Base-by-base conservation (phyloP, 331 rosid species). In the Dryas integrifolia region DNA sequence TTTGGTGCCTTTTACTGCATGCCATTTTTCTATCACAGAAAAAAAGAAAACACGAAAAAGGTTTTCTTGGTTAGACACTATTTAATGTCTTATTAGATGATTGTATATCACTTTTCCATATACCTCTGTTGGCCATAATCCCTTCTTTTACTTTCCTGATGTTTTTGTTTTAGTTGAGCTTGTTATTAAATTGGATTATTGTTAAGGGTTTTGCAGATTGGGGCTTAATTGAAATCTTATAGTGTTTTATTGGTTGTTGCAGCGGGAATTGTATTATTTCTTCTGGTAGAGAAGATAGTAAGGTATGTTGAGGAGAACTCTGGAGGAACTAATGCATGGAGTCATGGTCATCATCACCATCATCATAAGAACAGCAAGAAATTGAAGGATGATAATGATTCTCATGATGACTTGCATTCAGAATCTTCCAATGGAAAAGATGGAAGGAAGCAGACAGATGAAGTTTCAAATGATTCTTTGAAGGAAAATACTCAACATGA, bases 201-300 rank as follows among this genome's bases (percentile, higher is more conserved):
- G 62, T 57, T 57, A 57, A 57, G 40, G 62, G 21, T 7, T 39
- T 64, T 43, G n/a, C 30, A 21, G 35, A 69, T 75, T 43, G 69
- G 77, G 73, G 50, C 71, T 21, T 13, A 51, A 30, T 65, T 77
- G 77, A 49, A 62, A 70, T 67, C 61, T 80, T 73, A 57, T 40
- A 13, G 40, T 40, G 59, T 58, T 76, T n/a, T 55, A 48, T 52
- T 57, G 66, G 52, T 72, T 80, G 64, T 79, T 82, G 82, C 91
- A 94, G 98, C 88, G 82, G 98, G 98, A 74, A 91, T 94, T 77
- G 92, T 89, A 65, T 80, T 94, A 47, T 94, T 94, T 84, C 98
- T 94, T 85, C 84, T 94, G 48, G 96, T 94, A 70, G 97, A 94
- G 87, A 94, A 94, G 91, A 3, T 84, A 57, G 97, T 94, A 74